Evolutionary conservation across 305 asterid genomes (phyloP), one percentile per base, ranked within the genome.

Genomic region (Withania somnifera): DNA sequence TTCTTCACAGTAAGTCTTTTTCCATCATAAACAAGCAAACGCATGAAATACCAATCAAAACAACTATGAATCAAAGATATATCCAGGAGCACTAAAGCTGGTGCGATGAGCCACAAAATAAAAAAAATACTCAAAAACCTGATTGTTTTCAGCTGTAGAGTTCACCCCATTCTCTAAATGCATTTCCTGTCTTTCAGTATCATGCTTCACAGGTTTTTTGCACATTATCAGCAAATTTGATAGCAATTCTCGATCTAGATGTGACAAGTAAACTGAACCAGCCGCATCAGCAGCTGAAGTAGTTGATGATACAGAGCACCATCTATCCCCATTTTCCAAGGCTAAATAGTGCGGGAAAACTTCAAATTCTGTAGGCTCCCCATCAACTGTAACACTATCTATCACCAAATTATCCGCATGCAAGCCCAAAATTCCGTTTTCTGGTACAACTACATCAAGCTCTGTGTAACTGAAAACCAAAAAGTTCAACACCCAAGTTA

Each of bases 201-300:
- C 93, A 15, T 88, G 68, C 77, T 92, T 89, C 81, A 83, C 11
- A 50, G 91, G 86, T 87, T 94, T 92, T 86, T 88, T 90, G 87
- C 99, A 97, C 98, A 93, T 95, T 54, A 97, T 97, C 86, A 95
- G 90, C 92, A 97, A 91, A 97, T 97, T 97, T 24, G 98, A 97
- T 50, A 93, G 93, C 86, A 95, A 81, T 83, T 97, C 98, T 79
- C 91, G 87, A 87, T 97, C 95, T 38, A 97, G 97, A 83, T 98
- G 87, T 84, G 98, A 93, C 85, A 93, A 84, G 86, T 97, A 97
- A 82, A 92, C 96, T n/a, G 96, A 95, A 30, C 99, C 99, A 11
- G 98, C 97, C 8, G 98, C 98, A 89, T 97, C 98, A 86, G 99
- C 98, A 76, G 99, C 99, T 78, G 98, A 97, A 73, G 90, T 90